Percentiles rank a stretch among this genome's conserved stretches.
Evolutionary conservation across 805 yeast genomes (phyloP).

Genomic region (Schizosaccharomyces pombe): DNA sequence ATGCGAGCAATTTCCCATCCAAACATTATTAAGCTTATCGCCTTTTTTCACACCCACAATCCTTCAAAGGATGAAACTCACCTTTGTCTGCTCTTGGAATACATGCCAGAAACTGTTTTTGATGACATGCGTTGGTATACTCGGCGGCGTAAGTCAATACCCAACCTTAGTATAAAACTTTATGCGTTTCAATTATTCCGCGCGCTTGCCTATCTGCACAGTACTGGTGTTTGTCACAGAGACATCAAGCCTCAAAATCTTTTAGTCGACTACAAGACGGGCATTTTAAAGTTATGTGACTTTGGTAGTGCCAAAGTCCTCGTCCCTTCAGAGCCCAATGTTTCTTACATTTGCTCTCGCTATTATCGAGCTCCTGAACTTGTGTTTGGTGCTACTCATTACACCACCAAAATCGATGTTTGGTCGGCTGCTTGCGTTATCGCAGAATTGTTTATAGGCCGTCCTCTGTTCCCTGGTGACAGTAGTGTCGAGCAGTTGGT

Average conservation of each 20-base stretch:
- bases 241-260: slow-evolving; percentile 82
- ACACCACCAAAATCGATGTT: slow-evolving; percentile 76
- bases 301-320: slow-evolving; percentile 87
- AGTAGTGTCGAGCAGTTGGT: slow-evolving; percentile 93
- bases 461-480: slow-evolving; percentile 94
- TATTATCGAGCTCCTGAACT: slow-evolving; percentile 95
- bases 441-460: slow-evolving; percentile 89
- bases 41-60: slow-evolving; percentile 46
- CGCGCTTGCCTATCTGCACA: slow-evolving; percentile 54
- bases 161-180: slow-evolving; percentile 63
- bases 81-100: slow-evolving; percentile 72
- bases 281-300: slow-evolving; percentile 78
- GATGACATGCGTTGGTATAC: slow-evolving; percentile 61
- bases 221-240: slow-evolving; percentile 57
- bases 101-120: slow-evolving; percentile 81
- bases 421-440: slow-evolving; percentile 98
- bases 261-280: slow-evolving; percentile 62
- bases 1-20: slow-evolving; percentile 76
- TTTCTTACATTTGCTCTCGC: slow-evolving; percentile 85
- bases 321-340: slow-evolving; percentile 79
- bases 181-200: slow-evolving; percentile 66
- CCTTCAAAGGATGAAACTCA: slow-evolving; percentile 58
- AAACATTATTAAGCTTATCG: slow-evolving; percentile 67
- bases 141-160: slow-evolving; percentile 44
- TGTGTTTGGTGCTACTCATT: slow-evolving; percentile 89